Evolutionary conservation across 1,139 yeast genomes (phyloP).

Genomic region (Yamadazyma conglobata): DNA sequence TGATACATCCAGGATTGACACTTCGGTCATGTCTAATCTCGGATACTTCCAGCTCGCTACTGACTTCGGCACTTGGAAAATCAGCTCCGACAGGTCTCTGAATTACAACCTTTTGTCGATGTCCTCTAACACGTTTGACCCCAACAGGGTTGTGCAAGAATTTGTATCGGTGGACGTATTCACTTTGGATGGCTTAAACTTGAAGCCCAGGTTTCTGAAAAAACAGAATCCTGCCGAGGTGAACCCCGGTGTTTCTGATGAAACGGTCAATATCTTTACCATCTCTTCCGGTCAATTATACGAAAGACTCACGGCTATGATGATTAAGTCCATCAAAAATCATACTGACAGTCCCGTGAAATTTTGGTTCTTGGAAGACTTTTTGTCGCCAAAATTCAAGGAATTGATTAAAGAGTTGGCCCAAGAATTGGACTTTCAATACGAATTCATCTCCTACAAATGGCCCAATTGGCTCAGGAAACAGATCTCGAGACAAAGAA

Average conservation of each 20-base stretch:
- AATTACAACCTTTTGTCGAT: slow-evolving; percentile 37
- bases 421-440: slow-evolving; percentile 53
- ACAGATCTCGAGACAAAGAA: slow-evolving; percentile 74
- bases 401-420: slow-evolving; percentile 61
- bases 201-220: slow-evolving; percentile 41
- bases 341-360: slow-evolving; percentile 64
- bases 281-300: slow-evolving; percentile 79
- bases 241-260: no score
- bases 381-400: slow-evolving; percentile 66
- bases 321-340: slow-evolving; percentile 76
- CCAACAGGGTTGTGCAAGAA: slow-evolving; percentile 20
- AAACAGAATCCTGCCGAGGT: slow-evolving; percentile 5
- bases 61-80: slow-evolving; percentile 62
- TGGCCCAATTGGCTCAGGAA: slow-evolving; percentile 91
- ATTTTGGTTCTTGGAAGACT: slow-evolving; percentile 86
- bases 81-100: slow-evolving; percentile 35
- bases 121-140: slow-evolving; percentile 23
- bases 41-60: slow-evolving; percentile 77
- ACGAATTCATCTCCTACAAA: slow-evolving; percentile 72
- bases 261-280: slow-evolving; percentile 77
- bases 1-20: slow-evolving; percentile 32
- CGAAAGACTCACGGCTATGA: slow-evolving; percentile 68
- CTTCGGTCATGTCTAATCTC: slow-evolving; percentile 65
- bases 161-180: slow-evolving; percentile 26
- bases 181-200: slow-evolving; percentile 43